phyloP scores from a whole-genome alignment of 2,329 filamentous ascomycete species.

The Sporothrix humicola region DNA sequence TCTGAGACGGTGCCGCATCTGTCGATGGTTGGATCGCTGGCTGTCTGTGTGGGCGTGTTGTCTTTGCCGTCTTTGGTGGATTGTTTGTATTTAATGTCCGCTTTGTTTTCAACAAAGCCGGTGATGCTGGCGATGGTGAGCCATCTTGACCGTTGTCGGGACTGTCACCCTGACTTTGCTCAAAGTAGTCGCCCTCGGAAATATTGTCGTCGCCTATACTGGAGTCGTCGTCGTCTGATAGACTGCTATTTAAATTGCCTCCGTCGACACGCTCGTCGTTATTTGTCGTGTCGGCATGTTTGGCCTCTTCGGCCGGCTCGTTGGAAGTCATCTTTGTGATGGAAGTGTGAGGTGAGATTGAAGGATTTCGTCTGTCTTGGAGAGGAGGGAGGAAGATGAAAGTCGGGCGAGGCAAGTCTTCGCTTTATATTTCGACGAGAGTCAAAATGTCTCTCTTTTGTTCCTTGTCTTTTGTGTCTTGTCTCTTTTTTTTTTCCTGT shows the following conservation, averaged over 20 bases:
- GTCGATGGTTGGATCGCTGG: not conserved
- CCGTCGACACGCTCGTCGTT: not conserved
- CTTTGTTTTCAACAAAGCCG: not conserved
- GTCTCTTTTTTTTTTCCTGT: not conserved
- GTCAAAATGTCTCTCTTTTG: conserved; percentile 1
- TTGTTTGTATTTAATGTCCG: not conserved
- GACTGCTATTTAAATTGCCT: not conserved
- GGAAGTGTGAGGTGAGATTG: not conserved
- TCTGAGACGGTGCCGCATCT: not conserved
- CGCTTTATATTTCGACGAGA: conserved; percentile 14
- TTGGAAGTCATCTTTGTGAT: conserved; percentile 7
- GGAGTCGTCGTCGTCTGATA: not conserved
- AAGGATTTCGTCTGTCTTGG: not conserved
- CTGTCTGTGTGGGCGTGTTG: not conserved
- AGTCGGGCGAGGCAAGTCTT: not conserved
- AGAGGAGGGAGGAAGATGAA: not conserved
- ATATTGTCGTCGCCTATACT: not conserved
- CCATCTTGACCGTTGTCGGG: not conserved
- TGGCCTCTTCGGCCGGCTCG: not conserved
- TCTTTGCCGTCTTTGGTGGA: not conserved
- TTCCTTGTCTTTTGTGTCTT: not conserved
- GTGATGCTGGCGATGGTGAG: not conserved
- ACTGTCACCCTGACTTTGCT: not conserved
- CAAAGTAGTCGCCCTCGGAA: not conserved
- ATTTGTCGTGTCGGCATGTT: not conserved